Percentiles rank a stretch among this genome's conserved stretches.
phyloP scores from a whole-genome alignment of 345 rosid species.

The Pelargonium nanum region DNA sequence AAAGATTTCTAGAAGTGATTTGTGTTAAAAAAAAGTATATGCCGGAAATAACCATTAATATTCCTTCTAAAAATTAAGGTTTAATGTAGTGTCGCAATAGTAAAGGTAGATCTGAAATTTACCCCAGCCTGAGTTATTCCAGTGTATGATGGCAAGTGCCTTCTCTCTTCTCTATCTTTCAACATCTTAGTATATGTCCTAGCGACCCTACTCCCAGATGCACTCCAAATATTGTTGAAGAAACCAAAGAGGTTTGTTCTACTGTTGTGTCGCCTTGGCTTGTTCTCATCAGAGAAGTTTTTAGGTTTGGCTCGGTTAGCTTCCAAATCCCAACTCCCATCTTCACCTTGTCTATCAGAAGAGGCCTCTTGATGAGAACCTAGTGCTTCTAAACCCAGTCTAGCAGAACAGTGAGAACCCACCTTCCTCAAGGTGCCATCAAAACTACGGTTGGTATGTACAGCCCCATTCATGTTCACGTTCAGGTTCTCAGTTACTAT shows the following conservation, averaged over 20 bases:
- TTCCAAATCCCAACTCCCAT: slow-evolving; percentile 35
- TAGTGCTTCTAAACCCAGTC: slow-evolving; percentile 21
- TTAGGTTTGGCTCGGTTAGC: slow-evolving; percentile 25
- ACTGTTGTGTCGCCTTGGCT: slow-evolving; percentile 9
- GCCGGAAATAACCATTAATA: too few species aligned
- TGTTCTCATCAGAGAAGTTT: slow-evolving; percentile 20
- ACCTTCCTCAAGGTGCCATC: slow-evolving; percentile 16
- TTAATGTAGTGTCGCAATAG: slow-evolving; percentile 10
- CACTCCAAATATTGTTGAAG: slow-evolving; percentile 21
- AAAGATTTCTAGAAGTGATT: not conserved
- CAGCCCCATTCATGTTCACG: slow-evolving; percentile 18
- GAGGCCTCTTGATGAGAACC: slow-evolving; percentile 19
- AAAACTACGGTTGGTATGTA: slow-evolving; percentile 6
- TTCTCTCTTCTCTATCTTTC: slow-evolving; percentile 51
- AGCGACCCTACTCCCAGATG: slow-evolving; percentile 11
- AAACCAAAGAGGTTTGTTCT: slow-evolving; percentile 15
- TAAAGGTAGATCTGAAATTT: slow-evolving; percentile 6
- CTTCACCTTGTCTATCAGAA: slow-evolving; percentile 16
- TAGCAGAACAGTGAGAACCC: slow-evolving; percentile 18
- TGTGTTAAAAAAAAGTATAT: not conserved
- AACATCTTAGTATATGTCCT: slow-evolving; percentile 35
- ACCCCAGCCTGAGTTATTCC: slow-evolving; percentile 25
- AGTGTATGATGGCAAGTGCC: slow-evolving; percentile 14
- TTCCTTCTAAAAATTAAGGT: not conserved
- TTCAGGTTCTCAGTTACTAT: slow-evolving; percentile 15